Conservation (phyloP, 192 early-diverging fungal genomes). For the Coemansia sp. region DNA sequence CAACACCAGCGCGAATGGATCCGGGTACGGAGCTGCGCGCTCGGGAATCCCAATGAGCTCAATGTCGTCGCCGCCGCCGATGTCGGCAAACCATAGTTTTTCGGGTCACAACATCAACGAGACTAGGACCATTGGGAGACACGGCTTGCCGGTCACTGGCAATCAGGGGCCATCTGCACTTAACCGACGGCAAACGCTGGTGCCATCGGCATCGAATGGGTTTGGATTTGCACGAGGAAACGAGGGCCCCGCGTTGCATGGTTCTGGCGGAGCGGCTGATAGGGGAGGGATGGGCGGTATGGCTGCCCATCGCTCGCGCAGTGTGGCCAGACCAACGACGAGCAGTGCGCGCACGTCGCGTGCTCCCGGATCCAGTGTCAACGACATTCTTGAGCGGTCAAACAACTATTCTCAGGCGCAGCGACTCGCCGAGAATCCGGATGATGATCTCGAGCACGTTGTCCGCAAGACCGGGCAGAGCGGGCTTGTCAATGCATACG, state of each 20-base stretch:
- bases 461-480: conserved; percentile 34
- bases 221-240: conserved; percentile 2
- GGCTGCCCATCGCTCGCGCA: conserved; percentile 2
- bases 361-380: conserved; percentile 19
- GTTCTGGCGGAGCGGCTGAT: too few species aligned
- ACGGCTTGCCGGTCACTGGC: conserved; percentile 24
- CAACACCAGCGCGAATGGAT: conserved; percentile 20
- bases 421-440: conserved; percentile 17
- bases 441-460: conserved; percentile 45
- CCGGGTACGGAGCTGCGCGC: conserved; percentile 24
- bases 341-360: conserved; percentile 12
- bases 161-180: conserved; percentile 8
- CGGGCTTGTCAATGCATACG: conserved; percentile 41
- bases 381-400: conserved; percentile 33
- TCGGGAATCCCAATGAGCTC: conserved; percentile 8
- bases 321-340: not conserved
- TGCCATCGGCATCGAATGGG: conserved; percentile 11
- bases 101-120: conserved; percentile 3
- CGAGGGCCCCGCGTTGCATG: not conserved
- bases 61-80: conserved; percentile 35
- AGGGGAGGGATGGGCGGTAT: not conserved
- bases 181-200: conserved; percentile 31
- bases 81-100: conserved; percentile 5
- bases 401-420: conserved; percentile 19
- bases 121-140: conserved; percentile 13